Evolutionary conservation across 1,284 basidiomycete genomes (phyloP).

Genomic region (Cutaneotrichosporon dermatis): DNA sequence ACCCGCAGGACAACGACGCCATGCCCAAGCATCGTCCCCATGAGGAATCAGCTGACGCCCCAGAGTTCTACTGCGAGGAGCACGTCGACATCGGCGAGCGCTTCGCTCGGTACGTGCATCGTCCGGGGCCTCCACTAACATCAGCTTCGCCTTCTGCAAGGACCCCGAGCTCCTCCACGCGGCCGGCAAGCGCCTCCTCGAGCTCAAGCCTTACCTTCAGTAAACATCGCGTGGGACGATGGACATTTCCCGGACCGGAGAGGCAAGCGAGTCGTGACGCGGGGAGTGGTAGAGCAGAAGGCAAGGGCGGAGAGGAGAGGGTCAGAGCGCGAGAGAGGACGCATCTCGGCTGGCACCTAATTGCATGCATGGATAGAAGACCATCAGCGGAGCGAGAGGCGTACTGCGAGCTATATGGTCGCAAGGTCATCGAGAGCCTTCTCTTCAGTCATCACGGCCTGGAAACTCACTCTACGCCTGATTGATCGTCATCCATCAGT

Average conservation of each 20-base stretch:
- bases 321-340: neutral
- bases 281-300: neutral
- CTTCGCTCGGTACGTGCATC: slow-evolving; percentile 60
- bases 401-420: too few relatives aligned
- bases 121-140: neutral
- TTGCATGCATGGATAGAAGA: neutral
- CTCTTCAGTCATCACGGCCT: too few relatives aligned
- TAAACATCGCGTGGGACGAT: neutral
- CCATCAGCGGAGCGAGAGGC: too few relatives aligned
- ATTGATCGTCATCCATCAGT: too few relatives aligned
- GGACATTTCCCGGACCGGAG: neutral
- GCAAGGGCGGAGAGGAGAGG: neutral
- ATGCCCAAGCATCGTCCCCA: too few relatives aligned
- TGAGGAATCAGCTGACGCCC: neutral
- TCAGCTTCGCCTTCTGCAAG: slow-evolving; percentile 90
- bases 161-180: slow-evolving; percentile 72
- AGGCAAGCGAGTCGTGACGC: too few relatives aligned
- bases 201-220: slow-evolving; percentile 52
- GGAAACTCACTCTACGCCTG: too few relatives aligned
- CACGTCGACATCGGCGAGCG: slow-evolving; percentile 78
- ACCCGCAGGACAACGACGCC: too few relatives aligned
- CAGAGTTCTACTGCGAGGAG: slow-evolving; percentile 76
- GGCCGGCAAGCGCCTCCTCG: slow-evolving; percentile 71
- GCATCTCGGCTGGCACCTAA: neutral
- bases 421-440: too few relatives aligned